Conservation (phyloP, 2,329 filamentous ascomycete genomes). For the Ploettnerulaceae sp. region DNA sequence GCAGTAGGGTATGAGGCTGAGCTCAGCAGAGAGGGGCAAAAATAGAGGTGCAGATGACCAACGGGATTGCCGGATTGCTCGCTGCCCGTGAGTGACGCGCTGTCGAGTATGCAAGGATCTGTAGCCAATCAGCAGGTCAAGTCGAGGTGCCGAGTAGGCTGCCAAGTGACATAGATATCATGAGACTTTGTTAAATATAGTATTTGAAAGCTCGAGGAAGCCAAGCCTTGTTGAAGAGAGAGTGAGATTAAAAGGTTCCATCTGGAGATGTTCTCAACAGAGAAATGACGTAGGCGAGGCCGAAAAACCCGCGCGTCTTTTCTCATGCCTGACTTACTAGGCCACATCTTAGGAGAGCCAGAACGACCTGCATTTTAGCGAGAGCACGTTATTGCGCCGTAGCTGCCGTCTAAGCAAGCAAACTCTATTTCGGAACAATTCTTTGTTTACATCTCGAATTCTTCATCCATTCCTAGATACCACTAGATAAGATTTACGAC, state of each 20-base stretch:
- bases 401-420: constrained; percentile 1
- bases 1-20: background rate
- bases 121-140: constrained; percentile 1
- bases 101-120: constrained; percentile 1
- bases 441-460: constrained; percentile 6
- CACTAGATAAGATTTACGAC: background rate
- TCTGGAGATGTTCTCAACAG: background rate
- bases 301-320: background rate
- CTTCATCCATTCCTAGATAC: background rate
- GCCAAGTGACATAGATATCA: constrained; percentile 1
- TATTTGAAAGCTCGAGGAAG: background rate
- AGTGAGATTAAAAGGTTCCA: background rate
- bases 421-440: background rate
- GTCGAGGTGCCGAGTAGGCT: background rate
- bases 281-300: background rate
- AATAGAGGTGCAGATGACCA: constrained; percentile 8
- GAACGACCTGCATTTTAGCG: background rate
- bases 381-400: constrained; percentile 2
- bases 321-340: no score
- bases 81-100: background rate
- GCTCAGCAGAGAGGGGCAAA: constrained; percentile 4
- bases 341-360: no score
- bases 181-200: background rate
- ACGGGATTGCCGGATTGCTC: background rate
- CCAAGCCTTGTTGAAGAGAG: background rate